These are phyloP conservation scores for Venturia oleaginea DNA, from an alignment of 2,329 filamentous ascomycete genomes.

Conservation along the genomic window DNA sequence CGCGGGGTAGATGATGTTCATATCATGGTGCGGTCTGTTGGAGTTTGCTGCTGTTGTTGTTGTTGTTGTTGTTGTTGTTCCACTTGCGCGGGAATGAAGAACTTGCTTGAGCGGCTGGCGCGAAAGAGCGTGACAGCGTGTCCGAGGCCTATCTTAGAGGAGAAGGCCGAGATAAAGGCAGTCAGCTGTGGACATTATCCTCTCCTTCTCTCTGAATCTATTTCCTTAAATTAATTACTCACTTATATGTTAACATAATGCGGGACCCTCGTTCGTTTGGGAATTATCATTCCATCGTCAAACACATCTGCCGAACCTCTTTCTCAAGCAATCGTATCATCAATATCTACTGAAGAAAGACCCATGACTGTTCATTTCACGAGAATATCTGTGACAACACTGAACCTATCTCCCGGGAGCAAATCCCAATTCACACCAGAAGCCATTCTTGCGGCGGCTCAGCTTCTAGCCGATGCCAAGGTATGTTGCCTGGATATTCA, in stretches of 20 bases:
- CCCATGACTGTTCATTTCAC: slow-evolving; percentile 34
- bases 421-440: slow-evolving; percentile 26
- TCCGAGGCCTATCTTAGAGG: neutral
- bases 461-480: slow-evolving; percentile 23
- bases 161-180: neutral
- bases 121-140: neutral
- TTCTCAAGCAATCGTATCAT: slow-evolving; percentile 29
- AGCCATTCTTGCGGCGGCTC: slow-evolving; percentile 21
- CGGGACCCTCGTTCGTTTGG: slow-evolving; percentile 21
- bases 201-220: neutral
- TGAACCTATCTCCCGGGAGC: slow-evolving; percentile 26
- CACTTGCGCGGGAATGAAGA: neutral
- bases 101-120: neutral
- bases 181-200: neutral
- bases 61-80: neutral
- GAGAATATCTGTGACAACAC: slow-evolving; percentile 33
- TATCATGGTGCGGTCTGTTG: slow-evolving; percentile 7
- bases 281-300: slow-evolving; percentile 36
- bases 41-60: neutral
- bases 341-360: slow-evolving; percentile 19
- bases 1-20: slow-evolving; percentile 40
- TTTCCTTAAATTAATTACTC: neutral
- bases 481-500: neutral
- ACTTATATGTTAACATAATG: neutral
- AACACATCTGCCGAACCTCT: slow-evolving; percentile 38